Percentiles rank a stretch among this genome's conserved stretches.
Conservation (phyloP, 1,139 yeast genomes). For the Blastobotrys indianensis region DNA sequence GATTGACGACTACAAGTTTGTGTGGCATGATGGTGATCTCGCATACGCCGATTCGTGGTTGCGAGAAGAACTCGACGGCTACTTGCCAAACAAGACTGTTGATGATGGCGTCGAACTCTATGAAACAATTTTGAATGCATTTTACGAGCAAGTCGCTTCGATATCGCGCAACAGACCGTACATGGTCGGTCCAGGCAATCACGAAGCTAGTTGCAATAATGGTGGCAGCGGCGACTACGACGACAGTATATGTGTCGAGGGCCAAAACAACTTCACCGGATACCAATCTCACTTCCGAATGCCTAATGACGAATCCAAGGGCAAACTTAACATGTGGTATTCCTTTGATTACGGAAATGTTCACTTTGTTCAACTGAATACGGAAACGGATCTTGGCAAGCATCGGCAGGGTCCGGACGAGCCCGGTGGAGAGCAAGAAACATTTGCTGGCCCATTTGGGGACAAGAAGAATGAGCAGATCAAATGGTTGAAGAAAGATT, state of each 20-base stretch:
- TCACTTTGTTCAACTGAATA: conserved; percentile 29
- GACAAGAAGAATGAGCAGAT: conserved; percentile 25
- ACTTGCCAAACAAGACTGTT: conserved; percentile 16
- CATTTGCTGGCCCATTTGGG: conserved; percentile 26
- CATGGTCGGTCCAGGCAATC: conserved; percentile 32
- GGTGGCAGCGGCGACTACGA: conserved; percentile 24
- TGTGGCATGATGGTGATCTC: conserved; percentile 31
- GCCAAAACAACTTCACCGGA: conserved; percentile 27
- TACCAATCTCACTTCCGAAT: conserved; percentile 24
- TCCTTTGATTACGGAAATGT: conserved; percentile 31
- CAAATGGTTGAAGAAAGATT: conserved; percentile 40
- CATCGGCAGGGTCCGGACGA: conserved; percentile 21
- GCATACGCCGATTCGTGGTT: conserved; percentile 32
- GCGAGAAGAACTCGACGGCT: conserved; percentile 21
- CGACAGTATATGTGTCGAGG: conserved; percentile 20
- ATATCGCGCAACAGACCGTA: conserved; percentile 24
- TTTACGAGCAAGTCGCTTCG: conserved; percentile 24
- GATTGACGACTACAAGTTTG: conserved; percentile 22
- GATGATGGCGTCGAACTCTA: conserved; percentile 17
- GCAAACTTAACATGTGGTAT: conserved; percentile 29
- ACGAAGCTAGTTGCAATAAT: conserved; percentile 29
- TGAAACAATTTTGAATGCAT: conserved; percentile 22
- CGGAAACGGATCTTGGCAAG: conserved; percentile 28
- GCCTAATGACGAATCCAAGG: conserved; percentile 25
- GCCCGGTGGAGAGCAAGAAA: conserved; percentile 19